phyloP scores from a whole-genome alignment of 2,329 filamentous ascomycete species.

The Xylariaceae sp. region DNA sequence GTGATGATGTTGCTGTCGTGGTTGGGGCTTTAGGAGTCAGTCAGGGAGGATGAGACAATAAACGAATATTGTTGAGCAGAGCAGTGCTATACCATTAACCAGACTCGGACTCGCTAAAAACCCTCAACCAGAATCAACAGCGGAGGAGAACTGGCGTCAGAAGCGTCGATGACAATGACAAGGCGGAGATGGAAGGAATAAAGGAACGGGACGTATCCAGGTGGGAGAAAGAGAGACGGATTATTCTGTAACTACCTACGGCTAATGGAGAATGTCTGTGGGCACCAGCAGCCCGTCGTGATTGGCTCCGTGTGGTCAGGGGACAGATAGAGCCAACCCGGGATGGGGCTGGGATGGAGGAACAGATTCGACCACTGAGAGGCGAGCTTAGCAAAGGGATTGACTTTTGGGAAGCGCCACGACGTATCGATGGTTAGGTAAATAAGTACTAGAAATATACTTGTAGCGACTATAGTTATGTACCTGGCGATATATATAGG shows the following conservation, averaged over 20 bases:
- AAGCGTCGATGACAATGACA: conserved; percentile 3
- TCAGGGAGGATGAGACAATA: neutral
- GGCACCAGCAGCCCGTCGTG: neutral
- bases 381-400: conserved; percentile 6
- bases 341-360: conserved; percentile 15
- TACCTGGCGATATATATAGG: neutral
- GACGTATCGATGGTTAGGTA: neutral
- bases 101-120: conserved; percentile 3
- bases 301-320: conserved; percentile 16
- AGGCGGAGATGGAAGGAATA: conserved; percentile 21
- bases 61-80: neutral
- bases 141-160: neutral
- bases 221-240: conserved; percentile 17
- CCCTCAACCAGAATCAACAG: conserved; percentile 1
- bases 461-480: neutral
- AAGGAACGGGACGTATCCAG: conserved; percentile 8
- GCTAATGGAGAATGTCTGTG: conserved; percentile 6
- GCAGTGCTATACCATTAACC: neutral
- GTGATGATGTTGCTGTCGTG: no score
- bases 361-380: conserved; percentile 22
- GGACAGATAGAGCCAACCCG: conserved; percentile 13
- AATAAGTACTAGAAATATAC: neutral
- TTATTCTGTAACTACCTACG: conserved; percentile 3
- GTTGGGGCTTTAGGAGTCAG: conserved; percentile 1
- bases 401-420: conserved; percentile 1